Base-by-base conservation (phyloP, 768 basidiomycete species). In the Pleurotus ostreatus region DNA sequence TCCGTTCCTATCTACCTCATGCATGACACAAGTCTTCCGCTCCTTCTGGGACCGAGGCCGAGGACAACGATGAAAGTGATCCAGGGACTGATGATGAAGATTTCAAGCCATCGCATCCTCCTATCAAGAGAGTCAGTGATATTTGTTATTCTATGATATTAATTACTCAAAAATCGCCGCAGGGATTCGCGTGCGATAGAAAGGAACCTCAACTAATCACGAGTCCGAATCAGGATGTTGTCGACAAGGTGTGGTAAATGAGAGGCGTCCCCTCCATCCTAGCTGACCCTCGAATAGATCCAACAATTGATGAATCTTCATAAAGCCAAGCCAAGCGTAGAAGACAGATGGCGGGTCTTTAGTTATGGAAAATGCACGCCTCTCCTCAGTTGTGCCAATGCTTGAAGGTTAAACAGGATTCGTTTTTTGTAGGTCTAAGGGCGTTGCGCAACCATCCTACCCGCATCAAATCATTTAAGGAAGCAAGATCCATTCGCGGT, bases 171-270 rank as follows among this genome's bases (percentile, higher is more conserved):
- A 25, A 11, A n/a, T 37, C 43, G 26, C 43, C 26, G 49, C 51
- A 89, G 86, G 82, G 82, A n/a, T 92, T 82, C 69, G 71, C 81
- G 12, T 88, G 86, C 64, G 88, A 92, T 59, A 70, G 70, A 13
- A 80, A 78, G 60, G 72, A 73, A 23, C 63, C 57, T 1, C 68
- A 64, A 45, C 46, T 63, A 56, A 62, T 54, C 1, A 63, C 64
- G 3, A 84, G 82, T 57, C 73, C 74, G 2, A 93, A 93, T 63
- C 85, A 91, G 65, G 81, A 86, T 61, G 79, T 93, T 46, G 77
- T 90, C 30, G 84, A 86, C 63, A 89, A 89, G 77, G 89, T 83
- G 65, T n/a, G 38, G 12, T 23, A 22, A 15, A 43, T 48, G 23
- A 34, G 47, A 58, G 23, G 56, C 26, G 22, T 25, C 1, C 12